These are phyloP conservation scores for Erysimum pusillum DNA, from an alignment of 441 rosid genomes.

Conservation along the genomic window DNA sequence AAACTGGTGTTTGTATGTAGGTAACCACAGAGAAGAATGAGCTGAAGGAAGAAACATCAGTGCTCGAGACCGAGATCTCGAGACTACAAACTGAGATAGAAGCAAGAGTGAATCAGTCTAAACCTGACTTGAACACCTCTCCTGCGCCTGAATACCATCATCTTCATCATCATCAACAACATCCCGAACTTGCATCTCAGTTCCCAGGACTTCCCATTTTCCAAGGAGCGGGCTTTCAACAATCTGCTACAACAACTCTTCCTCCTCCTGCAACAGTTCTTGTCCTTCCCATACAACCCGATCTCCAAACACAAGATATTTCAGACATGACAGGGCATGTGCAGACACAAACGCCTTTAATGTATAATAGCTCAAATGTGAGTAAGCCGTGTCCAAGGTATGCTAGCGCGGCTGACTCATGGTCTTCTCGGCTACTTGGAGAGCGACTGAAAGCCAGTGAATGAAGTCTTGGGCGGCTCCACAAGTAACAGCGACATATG, in stretches of 20 bases:
- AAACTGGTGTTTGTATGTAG: slow-evolving; percentile 49
- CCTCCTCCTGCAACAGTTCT: slow-evolving; percentile 50
- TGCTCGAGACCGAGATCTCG: slow-evolving; percentile 67
- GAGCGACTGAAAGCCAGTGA: slow-evolving; percentile 52
- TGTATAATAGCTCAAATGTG: slow-evolving; percentile 53
- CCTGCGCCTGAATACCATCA: slow-evolving; percentile 57
- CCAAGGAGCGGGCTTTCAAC: slow-evolving; percentile 55
- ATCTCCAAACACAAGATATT: slow-evolving; percentile 51
- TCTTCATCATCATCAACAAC: slow-evolving; percentile 47
- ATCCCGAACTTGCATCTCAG: slow-evolving; percentile 44
- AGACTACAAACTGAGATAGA: slow-evolving; percentile 62
- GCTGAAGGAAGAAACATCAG: slow-evolving; percentile 79
- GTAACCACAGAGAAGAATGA: slow-evolving; percentile 82
- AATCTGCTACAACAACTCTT: slow-evolving; percentile 51
- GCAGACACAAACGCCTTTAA: slow-evolving; percentile 35
- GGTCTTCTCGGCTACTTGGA: slow-evolving; percentile 83
- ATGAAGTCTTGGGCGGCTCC: slow-evolving; percentile 36
- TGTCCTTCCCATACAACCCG: slow-evolving; percentile 70
- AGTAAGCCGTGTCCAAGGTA: slow-evolving; percentile 94
- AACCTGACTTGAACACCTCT: slow-evolving; percentile 64
- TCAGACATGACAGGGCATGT: slow-evolving; percentile 36
- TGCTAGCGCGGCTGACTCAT: slow-evolving; percentile 73
- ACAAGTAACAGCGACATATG: slow-evolving; percentile 27
- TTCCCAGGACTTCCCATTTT: slow-evolving; percentile 50
- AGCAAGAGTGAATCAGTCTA: slow-evolving; percentile 56